Base-by-base conservation (phyloP, 1,139 yeast genomes). In the Taiozyma sp. region DNA sequence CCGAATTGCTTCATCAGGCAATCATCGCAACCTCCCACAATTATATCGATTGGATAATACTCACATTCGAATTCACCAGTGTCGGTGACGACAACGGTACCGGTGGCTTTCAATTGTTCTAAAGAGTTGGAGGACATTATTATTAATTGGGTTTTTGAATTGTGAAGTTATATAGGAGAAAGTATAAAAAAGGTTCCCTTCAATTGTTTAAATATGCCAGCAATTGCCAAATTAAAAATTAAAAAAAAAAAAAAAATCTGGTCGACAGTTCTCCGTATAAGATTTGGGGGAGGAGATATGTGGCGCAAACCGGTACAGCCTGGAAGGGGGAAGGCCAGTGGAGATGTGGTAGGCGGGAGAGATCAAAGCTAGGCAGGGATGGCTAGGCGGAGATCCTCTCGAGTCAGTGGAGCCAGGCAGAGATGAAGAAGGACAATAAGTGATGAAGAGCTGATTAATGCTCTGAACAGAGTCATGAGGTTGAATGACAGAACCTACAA, bases 41-140 rank as follows among this genome's bases (percentile, higher is more conserved):
- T 6, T 24, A 24, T 24, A 24, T 24, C 27, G 27, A 24, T 24
- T 24, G 6, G 27, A 13, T 22, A 63, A 22, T 19, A 72, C 76
- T 32, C 53, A 58, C 62, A 86, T 73, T 91, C 98, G 70, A 93
- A 93, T 75, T 93, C 99, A 79, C 99, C 99, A 58, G 98, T 92
- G 78, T 93, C 99, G 62, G 99, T 89, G 70, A 93, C 99, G 68
- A 93, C 96, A 64, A 81, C 85, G 63, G 99, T 93, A 65, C 98
- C 98, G 55, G 97, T 73, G 61, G 96, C 92, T 75, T 93, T 93
- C 71, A 93, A 83, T 77, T 87, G 93, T 73, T 87, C 98, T 69
- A 92, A 80, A 53, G 97, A 87, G 79, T 84, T 84, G 51, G 81
- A 57, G 45, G 77, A 68, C 81, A 80, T 81, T 62, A 24, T 24